Conservation (phyloP, 139 green algal genomes). For the Ettlia oleoabundans region DNA sequence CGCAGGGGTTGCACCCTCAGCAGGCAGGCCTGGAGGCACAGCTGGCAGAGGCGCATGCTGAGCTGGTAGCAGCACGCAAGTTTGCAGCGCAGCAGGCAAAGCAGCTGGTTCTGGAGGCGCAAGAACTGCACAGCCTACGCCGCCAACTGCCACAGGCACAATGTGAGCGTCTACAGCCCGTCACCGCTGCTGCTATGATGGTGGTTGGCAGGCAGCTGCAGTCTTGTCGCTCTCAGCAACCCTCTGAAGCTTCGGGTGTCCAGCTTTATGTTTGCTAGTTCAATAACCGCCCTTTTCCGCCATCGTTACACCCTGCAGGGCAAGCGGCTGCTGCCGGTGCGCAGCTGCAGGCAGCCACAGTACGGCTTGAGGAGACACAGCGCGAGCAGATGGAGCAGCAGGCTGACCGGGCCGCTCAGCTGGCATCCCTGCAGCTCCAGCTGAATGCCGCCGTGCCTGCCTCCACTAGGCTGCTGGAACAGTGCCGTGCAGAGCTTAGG, state of each 20-base stretch:
- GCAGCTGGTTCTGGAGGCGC: neutral
- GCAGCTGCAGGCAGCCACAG: neutral
- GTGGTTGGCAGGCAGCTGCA: neutral
- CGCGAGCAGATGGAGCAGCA: neutral
- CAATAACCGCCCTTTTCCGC: too few species aligned
- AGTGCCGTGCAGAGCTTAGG: neutral
- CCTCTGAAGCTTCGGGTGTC: too few species aligned
- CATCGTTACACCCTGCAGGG: neutral
- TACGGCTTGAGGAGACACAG: neutral
- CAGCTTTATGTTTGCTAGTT: too few species aligned
- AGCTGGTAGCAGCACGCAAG: neutral
- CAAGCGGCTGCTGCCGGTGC: neutral
- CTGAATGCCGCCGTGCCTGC: neutral
- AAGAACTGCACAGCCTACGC: neutral
- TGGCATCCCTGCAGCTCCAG: neutral
- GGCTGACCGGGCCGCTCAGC: too few species aligned
- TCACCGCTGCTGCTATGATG: too few species aligned
- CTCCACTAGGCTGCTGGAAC: neutral
- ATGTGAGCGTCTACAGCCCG: neutral
- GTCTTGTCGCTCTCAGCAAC: neutral
- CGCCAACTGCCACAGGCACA: neutral
- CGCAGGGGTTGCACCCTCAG: neutral
- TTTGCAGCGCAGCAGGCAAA: neutral
- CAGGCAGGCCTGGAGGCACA: neutral
- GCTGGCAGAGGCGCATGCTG: neutral